A percentile compares a stretch with the other conserved stretches of the same genome.
Conservation (phyloP, 2,329 filamentous ascomycete genomes). For the Bipolaris victoriae region DNA sequence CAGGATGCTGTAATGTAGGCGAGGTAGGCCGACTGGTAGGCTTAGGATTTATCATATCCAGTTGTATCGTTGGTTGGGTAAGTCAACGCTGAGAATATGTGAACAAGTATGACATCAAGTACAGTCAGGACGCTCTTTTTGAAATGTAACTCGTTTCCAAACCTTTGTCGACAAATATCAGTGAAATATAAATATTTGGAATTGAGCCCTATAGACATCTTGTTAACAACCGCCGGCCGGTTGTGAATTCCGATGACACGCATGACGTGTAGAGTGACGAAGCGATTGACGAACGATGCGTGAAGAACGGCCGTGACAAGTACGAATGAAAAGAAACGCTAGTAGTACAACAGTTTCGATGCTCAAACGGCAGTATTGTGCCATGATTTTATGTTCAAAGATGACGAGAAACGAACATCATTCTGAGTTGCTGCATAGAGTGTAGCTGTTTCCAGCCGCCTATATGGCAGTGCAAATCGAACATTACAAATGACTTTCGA, state of each 20-base stretch:
- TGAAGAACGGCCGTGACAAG: constrained; percentile 9
- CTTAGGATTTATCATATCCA: constrained; percentile 3
- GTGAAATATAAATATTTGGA: background rate
- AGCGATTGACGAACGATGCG: constrained; percentile 14
- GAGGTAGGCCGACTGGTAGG: background rate
- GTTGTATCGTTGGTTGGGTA: background rate
- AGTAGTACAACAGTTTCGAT: background rate
- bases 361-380: background rate
- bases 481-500: background rate
- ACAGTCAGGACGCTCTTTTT: background rate
- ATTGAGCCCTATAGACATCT: background rate
- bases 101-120: background rate
- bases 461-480: background rate
- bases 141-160: background rate
- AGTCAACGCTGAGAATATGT: background rate
- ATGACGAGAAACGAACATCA: background rate
- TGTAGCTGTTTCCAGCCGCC: background rate
- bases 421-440: background rate
- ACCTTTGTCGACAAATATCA: background rate
- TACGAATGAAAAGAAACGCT: background rate
- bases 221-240: background rate
- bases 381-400: background rate
- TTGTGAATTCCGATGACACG: constrained; percentile 9
- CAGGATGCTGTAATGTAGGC: background rate
- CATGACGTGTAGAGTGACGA: constrained; percentile 17